phyloP scores from a whole-genome alignment of 1,139 yeast genomes.

The Kodamaea alishanica region DNA sequence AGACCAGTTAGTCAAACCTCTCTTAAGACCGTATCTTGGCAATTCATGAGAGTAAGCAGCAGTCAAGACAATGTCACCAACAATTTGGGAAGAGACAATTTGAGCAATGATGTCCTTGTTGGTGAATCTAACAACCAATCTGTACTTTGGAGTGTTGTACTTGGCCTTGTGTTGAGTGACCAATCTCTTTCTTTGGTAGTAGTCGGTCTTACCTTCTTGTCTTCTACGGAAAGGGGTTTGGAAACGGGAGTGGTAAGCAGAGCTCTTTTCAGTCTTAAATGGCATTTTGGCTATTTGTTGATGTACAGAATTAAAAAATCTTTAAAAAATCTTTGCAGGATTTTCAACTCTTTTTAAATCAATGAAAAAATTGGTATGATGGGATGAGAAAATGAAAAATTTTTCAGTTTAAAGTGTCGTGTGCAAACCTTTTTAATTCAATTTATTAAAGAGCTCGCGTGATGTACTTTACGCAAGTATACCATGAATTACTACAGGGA shows the following conservation, averaged over 20 bases:
- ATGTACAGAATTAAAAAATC: slow-evolving; percentile 1
- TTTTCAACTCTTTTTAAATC: not conserved
- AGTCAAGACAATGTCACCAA: slow-evolving; percentile 94
- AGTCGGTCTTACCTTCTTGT: slow-evolving; percentile 99
- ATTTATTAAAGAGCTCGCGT: too few species aligned
- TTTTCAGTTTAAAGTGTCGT: not conserved
- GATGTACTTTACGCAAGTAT: too few species aligned
- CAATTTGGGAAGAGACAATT: slow-evolving; percentile 92
- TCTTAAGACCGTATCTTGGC: slow-evolving; percentile 95
- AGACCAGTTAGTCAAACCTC: slow-evolving; percentile 99
- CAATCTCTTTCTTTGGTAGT: slow-evolving; percentile 99
- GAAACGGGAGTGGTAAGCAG: slow-evolving; percentile 99
- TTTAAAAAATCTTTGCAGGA: not conserved
- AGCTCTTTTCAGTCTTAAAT: slow-evolving; percentile 72
- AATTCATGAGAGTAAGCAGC: slow-evolving; percentile 99
- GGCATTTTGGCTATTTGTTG: slow-evolving; percentile 49
- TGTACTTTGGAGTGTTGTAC: slow-evolving; percentile 99
- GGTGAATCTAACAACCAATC: slow-evolving; percentile 99
- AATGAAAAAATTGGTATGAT: not conserved
- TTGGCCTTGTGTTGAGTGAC: slow-evolving; percentile 99
- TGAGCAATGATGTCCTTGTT: slow-evolving; percentile 99
- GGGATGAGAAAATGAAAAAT: not conserved
- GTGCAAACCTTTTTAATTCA: not conserved
- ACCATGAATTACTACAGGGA: too few species aligned
- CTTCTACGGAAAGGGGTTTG: slow-evolving; percentile 99